A percentile compares a stretch with the other conserved stretches of the same genome.
These are phyloP conservation scores for Sporodiniella umbellata DNA, from an alignment of 371 early-diverging fungal species.

Conservation along the genomic window DNA sequence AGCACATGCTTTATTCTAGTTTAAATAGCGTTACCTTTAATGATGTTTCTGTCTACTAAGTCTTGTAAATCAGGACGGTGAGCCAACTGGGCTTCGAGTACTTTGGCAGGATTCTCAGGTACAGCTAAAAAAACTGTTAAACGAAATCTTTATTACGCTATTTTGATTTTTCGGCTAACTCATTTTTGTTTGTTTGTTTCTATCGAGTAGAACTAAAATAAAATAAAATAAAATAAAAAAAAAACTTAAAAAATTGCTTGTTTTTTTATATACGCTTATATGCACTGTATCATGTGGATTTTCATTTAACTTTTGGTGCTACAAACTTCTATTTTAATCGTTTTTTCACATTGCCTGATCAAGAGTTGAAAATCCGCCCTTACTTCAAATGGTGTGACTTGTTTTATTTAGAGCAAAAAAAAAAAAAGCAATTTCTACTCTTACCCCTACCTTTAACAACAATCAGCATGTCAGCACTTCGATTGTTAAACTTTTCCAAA, in stretches of 20 bases:
- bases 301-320: too few relatives aligned
- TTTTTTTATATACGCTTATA: too few relatives aligned
- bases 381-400: too few relatives aligned
- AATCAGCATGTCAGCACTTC: conserved; percentile 11
- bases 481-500: background rate
- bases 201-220: background rate
- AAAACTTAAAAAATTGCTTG: too few relatives aligned
- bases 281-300: too few relatives aligned
- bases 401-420: too few relatives aligned
- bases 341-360: too few relatives aligned
- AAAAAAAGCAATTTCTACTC: too few relatives aligned
- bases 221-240: background rate
- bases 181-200: background rate
- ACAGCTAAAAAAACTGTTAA: background rate
- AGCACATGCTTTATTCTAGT: too few relatives aligned
- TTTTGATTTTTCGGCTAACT: background rate
- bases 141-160: too few relatives aligned
- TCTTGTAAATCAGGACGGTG: conserved; percentile 62
- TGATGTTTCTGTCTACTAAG: conserved; percentile 70
- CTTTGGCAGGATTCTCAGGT: conserved; percentile 1
- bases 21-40: conserved; percentile 67
- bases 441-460: background rate
- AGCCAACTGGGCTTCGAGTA: conserved; percentile 35
- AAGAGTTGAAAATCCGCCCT: too few relatives aligned
- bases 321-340: too few relatives aligned